phyloP scores from a whole-genome alignment of 208 protist species.

The Trypanosoma theileri region DNA sequence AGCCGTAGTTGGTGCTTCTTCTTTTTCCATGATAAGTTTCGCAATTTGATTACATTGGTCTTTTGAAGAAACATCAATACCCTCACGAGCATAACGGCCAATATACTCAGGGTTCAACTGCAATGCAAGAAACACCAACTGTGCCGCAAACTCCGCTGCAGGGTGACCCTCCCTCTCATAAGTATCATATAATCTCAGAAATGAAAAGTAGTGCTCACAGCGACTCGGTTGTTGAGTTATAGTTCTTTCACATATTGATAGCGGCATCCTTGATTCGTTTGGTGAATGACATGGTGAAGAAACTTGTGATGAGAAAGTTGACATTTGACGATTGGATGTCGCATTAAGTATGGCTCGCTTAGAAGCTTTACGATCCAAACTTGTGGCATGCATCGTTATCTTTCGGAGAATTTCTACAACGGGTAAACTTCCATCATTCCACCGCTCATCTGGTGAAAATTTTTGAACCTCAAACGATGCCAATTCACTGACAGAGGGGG shows the following conservation, averaged over 20 bases:
- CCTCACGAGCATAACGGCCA: slow-evolving; percentile 50
- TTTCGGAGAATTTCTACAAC: slow-evolving; percentile 77
- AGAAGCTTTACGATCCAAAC: slow-evolving; percentile 81
- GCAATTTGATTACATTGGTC: slow-evolving; percentile 64
- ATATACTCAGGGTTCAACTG: slow-evolving; percentile 81
- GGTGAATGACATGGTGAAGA: slow-evolving; percentile 22
- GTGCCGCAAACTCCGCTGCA: slow-evolving; percentile 50
- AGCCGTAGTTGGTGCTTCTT: slow-evolving; percentile 75
- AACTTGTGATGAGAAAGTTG: slow-evolving; percentile 26
- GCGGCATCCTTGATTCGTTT: slow-evolving; percentile 12
- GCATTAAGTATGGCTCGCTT: slow-evolving; percentile 83
- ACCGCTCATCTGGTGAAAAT: slow-evolving; percentile 14
- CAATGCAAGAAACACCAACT: slow-evolving; percentile 80
- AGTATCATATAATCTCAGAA: slow-evolving; percentile 83
- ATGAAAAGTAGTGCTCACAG: slow-evolving; percentile 90
- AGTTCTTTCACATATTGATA: slow-evolving; percentile 7
- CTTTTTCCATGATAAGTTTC: slow-evolving; percentile 45
- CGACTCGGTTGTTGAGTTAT: slow-evolving; percentile 30
- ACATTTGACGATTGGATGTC: slow-evolving; percentile 24
- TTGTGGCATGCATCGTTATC: slow-evolving; percentile 67
- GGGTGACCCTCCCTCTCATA: slow-evolving; percentile 59
- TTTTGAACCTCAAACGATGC: slow-evolving; percentile 7
- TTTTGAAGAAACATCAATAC: slow-evolving; percentile 45
- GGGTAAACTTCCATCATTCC: slow-evolving; percentile 36
- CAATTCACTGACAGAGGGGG: slow-evolving; percentile 17